phyloP scores from a whole-genome alignment of 2,329 filamentous ascomycete species.

The Pestalotiopsis sp. region DNA sequence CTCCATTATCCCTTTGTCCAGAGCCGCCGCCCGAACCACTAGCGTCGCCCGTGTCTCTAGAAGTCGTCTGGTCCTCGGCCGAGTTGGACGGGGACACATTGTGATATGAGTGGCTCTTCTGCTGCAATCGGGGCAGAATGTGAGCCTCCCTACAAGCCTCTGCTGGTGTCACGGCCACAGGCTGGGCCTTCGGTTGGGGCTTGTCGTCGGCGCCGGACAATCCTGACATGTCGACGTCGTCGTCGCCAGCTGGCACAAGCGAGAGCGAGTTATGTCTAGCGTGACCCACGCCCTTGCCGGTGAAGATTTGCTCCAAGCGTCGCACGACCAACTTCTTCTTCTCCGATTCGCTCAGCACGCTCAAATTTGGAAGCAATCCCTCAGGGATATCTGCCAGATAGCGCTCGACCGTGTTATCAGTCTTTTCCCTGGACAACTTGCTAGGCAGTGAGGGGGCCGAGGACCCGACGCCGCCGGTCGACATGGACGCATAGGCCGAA shows the following conservation, averaged over 20 bases:
- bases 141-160: constrained; percentile 51
- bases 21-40: constrained; percentile 24
- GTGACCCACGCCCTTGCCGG: constrained; percentile 61
- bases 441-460: constrained; percentile 40
- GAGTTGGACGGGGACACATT: constrained; percentile 50
- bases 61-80: constrained; percentile 49
- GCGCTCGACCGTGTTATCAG: constrained; percentile 65
- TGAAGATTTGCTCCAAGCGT: constrained; percentile 79
- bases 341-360: constrained; percentile 69
- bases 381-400: constrained; percentile 75
- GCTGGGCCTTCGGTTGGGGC: background rate
- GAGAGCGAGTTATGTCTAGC: constrained; percentile 34
- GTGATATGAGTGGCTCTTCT: constrained; percentile 44
- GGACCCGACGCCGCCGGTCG: constrained; percentile 49
- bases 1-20: constrained; percentile 44
- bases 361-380: constrained; percentile 64
- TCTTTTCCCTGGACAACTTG: constrained; percentile 34
- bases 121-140: constrained; percentile 40
- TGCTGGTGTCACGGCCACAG: constrained; percentile 1
- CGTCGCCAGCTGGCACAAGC: constrained; percentile 27
- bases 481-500: constrained; percentile 72
- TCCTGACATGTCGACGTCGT: constrained; percentile 30
- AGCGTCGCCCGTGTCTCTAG: constrained; percentile 35
- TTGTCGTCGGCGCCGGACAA: constrained; percentile 39
- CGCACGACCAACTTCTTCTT: constrained; percentile 78